Evolutionary conservation across 2,329 filamentous ascomycete species (phyloP), one percentile per base, ranked within the genome.

Genomic region (Thelonectria olida): DNA sequence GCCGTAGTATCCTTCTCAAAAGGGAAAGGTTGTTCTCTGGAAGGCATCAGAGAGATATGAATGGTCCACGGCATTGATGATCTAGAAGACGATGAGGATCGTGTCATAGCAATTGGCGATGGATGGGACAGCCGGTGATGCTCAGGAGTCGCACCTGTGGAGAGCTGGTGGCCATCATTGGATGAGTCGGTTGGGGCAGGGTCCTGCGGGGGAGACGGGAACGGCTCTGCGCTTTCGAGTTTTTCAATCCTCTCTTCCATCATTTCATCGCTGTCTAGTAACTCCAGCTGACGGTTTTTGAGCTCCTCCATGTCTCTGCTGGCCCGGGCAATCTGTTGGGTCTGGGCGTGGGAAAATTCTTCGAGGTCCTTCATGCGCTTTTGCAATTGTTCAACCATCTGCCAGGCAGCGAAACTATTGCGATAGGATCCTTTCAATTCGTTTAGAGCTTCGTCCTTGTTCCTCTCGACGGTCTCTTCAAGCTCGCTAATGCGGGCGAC

Each of bases 1-100:
- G 85, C 85, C 39, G 80, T 83, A 13, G 85, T 88, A 65, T 88
- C 85, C 69, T 86, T 85, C 73, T 88, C 86, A 69, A 88, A 88
- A 0, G 86, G 86, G 64, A 88, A 87, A 5, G 85, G 82, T 57
- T 84, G 81, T 31, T 80, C 80, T 12, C 78, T 78, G 47, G 81
- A 82, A 4, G 86, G 86, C 36, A 88, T 78, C 12, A 88, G 79
- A 2, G 86, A 88, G 34, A 88, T 79, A 67, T 88, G 85, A 25
- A 88, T 83, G 2, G 85, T 88, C 86, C 86, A 88, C 5, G 79
- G 74, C 54, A 75, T 77, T 17, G 76, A 72, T 42, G 65, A 56
- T 44, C 51, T 42, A 38, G 31, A 27, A 27, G 58, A 48, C 44
- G 61, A 42, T 20, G 61, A 48, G 39, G 58, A 62, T 47, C 47